These are phyloP conservation scores for Chaetomidium leptoderma DNA, from an alignment of 495 filamentous ascomycete species.

Conservation along the genomic window DNA sequence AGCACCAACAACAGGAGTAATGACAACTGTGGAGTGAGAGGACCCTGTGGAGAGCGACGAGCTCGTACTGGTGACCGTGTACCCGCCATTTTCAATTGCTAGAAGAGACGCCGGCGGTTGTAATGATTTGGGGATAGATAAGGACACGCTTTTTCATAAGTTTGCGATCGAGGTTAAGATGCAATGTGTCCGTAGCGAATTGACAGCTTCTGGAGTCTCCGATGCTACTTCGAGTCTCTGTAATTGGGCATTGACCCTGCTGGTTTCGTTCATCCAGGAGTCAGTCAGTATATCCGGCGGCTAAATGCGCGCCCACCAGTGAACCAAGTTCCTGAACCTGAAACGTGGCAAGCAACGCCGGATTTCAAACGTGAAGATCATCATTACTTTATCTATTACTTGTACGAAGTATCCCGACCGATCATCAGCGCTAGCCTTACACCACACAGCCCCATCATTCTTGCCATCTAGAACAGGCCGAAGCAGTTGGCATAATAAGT, in stretches of 20 bases:
- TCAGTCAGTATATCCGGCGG: not conserved
- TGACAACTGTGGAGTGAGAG: not conserved
- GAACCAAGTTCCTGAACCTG: not conserved
- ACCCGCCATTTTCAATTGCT: not conserved
- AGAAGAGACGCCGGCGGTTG: not conserved
- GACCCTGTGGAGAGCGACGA: too few relatives aligned
- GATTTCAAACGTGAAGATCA: too few relatives aligned
- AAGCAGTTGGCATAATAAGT: constrained; percentile 63
- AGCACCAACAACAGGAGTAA: not conserved
- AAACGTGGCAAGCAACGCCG: too few relatives aligned
- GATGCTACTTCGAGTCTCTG: not conserved
- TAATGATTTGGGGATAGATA: too few relatives aligned
- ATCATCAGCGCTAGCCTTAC: too few relatives aligned
- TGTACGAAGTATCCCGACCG: too few relatives aligned
- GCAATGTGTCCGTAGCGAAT: not conserved
- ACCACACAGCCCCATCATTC: too few relatives aligned
- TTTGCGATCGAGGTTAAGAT: not conserved
- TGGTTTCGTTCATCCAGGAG: not conserved
- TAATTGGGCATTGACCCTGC: too few relatives aligned
- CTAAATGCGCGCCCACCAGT: not conserved
- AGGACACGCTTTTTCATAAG: too few relatives aligned
- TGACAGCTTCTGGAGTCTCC: not conserved
- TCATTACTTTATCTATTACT: too few relatives aligned
- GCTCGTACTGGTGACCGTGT: not conserved
- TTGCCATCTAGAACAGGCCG: constrained; percentile 38